These are phyloP conservation scores for Tardiomyces blankii DNA, from an alignment of 1,139 yeast genomes.

Conservation along the genomic window DNA sequence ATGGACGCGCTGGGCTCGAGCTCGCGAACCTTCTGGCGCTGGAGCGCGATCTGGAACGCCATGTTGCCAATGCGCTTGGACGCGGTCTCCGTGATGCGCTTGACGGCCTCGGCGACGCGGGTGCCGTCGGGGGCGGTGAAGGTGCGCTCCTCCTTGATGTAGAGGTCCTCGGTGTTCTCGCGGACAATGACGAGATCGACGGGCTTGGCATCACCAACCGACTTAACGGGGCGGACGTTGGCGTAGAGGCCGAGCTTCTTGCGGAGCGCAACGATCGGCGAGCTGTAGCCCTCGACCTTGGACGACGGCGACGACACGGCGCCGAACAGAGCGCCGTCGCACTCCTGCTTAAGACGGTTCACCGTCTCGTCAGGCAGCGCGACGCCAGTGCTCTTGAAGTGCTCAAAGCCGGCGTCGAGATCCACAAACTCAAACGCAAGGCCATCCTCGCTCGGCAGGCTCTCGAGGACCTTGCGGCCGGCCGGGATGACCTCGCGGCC, in stretches of 20 bases:
- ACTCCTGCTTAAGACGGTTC: conserved; percentile 59
- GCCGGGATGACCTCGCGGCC: conserved; percentile 97
- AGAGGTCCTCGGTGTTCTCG: conserved; percentile 95
- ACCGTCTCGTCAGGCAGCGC: conserved; percentile 94
- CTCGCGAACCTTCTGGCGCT: conserved; percentile 75
- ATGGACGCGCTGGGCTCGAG: conserved; percentile 39
- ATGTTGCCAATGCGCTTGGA: conserved; percentile 77
- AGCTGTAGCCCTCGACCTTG: conserved; percentile 92
- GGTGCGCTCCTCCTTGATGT: conserved; percentile 83
- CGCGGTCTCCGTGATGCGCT: conserved; percentile 86
- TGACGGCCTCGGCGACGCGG: conserved; percentile 92
- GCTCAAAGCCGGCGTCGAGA: conserved; percentile 87
- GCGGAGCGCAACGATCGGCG: conserved; percentile 96
- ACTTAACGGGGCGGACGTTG: conserved; percentile 94
- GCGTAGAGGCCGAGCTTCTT: conserved; percentile 92
- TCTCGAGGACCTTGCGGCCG: conserved; percentile 75
- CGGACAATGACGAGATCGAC: conserved; percentile 97
- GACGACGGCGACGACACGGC: conserved; percentile 91
- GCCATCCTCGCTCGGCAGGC: conserved; percentile 63
- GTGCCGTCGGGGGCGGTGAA: conserved; percentile 62
- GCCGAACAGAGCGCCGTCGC: conserved; percentile 97
- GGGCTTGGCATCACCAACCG: conserved; percentile 77
- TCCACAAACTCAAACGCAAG: conserved; percentile 76
- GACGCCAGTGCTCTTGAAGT: conserved; percentile 83
- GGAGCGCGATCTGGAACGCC: conserved; percentile 86